Conservation (phyloP, 1,284 basidiomycete species). For the Phellopilus nigrolimitatus region DNA sequence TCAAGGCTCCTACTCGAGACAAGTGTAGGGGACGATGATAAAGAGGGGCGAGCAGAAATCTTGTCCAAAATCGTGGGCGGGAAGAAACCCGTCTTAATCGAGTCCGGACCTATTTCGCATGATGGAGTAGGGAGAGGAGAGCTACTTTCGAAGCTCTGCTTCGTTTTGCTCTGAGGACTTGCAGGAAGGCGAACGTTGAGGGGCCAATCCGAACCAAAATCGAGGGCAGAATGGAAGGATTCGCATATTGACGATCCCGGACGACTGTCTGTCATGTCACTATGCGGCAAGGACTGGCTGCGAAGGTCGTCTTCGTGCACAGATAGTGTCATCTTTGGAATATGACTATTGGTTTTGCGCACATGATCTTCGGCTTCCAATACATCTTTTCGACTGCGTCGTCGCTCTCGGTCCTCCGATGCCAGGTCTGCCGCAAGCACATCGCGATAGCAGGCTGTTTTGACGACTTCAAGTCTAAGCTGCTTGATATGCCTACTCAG, state of each 20-base stretch:
- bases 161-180: neutral
- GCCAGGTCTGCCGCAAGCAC: conserved; percentile 71
- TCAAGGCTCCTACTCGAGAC: neutral
- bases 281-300: conserved; percentile 23
- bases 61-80: neutral
- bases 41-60: neutral
- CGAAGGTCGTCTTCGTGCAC: conserved; percentile 33
- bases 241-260: conserved; percentile 48
- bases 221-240: conserved; percentile 63
- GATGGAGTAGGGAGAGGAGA: neutral
- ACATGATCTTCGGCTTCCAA: conserved; percentile 54
- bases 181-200: conserved; percentile 34
- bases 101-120: conserved; percentile 2
- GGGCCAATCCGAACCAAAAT: conserved; percentile 48
- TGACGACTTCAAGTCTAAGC: conserved; percentile 70
- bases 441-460: conserved; percentile 68
- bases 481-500: conserved; percentile 63
- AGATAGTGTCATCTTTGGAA: conserved; percentile 43
- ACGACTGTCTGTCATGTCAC: conserved; percentile 25
- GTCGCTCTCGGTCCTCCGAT: conserved; percentile 68
- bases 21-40: neutral
- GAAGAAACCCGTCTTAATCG: neutral
- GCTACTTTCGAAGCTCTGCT: conserved; percentile 7
- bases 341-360: neutral
- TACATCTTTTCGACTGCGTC: conserved; percentile 52